A percentile compares a stretch with the other conserved stretches of the same genome.
Conservation (phyloP, 257 asterid genomes). For the Jaltomata sinuosa region DNA sequence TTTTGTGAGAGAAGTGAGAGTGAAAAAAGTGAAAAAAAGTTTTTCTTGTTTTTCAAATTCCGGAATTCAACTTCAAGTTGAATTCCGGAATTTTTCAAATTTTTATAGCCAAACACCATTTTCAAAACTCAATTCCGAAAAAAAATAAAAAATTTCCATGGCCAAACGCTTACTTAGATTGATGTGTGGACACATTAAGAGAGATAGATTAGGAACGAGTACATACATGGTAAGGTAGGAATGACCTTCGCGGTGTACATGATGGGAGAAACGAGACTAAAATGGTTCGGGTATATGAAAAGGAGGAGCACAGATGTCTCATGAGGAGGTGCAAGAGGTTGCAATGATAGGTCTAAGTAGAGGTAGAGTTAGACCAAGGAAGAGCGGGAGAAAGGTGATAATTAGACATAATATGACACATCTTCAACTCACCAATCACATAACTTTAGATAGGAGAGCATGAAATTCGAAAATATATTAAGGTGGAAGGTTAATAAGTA, state of each 20-base stretch:
- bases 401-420: neutral
- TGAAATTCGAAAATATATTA: neutral
- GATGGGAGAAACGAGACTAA: neutral
- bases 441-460: neutral
- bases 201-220: neutral
- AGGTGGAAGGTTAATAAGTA: neutral
- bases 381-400: neutral
- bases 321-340: too few relatives aligned
- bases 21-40: too few relatives aligned
- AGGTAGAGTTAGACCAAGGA: neutral
- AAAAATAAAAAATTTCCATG: too few relatives aligned
- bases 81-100: too few relatives aligned
- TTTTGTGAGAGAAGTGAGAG: too few relatives aligned
- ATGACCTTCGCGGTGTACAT: neutral
- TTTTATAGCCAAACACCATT: too few relatives aligned
- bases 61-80: too few relatives aligned
- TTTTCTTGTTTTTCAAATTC: too few relatives aligned
- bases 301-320: too few relatives aligned
- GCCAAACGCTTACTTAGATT: too few relatives aligned
- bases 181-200: neutral
- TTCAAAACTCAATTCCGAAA: too few relatives aligned
- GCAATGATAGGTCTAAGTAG: neutral
- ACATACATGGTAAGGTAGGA: neutral
- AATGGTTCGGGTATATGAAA: neutral
- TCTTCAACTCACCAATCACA: neutral